Percentiles rank a stretch among this genome's conserved stretches.
Conservation (phyloP, 495 filamentous ascomycete genomes). For the Evansstolkia leycettana region DNA sequence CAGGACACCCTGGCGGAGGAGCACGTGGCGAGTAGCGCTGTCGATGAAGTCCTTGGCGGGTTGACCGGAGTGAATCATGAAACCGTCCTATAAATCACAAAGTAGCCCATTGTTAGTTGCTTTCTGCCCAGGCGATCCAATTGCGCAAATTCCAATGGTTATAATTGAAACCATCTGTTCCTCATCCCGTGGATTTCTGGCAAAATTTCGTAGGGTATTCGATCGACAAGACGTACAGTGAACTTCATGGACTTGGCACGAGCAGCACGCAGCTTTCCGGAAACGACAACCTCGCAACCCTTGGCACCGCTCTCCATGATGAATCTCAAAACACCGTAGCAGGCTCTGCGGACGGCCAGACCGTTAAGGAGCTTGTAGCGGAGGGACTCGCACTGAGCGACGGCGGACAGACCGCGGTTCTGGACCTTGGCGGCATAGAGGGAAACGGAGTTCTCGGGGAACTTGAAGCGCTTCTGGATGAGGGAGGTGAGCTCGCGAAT, state of each 20-base stretch:
- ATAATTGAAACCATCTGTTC: too few relatives aligned
- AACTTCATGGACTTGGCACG: slow-evolving; percentile 99
- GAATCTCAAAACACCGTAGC: slow-evolving; percentile 99
- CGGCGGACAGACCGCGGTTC: slow-evolving; percentile 97
- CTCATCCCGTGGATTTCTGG: too few relatives aligned
- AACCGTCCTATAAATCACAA: slow-evolving; percentile 57
- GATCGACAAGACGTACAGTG: slow-evolving; percentile 51
- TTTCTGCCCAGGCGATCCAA: not conserved
- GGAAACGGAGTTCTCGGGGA: slow-evolving; percentile 99
- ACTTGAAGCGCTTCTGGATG: slow-evolving; percentile 99
- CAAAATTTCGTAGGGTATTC: too few relatives aligned
- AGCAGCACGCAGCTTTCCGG: slow-evolving; percentile 95
- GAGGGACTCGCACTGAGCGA: slow-evolving; percentile 99
- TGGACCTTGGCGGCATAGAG: slow-evolving; percentile 99
- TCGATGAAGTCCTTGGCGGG: slow-evolving; percentile 99
- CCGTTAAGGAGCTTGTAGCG: slow-evolving; percentile 99
- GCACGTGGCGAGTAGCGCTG: slow-evolving; percentile 93
- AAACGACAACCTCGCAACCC: slow-evolving; percentile 98
- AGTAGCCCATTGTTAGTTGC: slow-evolving; percentile 1
- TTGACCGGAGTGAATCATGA: slow-evolving; percentile 99
- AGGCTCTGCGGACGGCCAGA: slow-evolving; percentile 90
- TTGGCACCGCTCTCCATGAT: slow-evolving; percentile 99
- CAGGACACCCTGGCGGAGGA: slow-evolving; percentile 97
- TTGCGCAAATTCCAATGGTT: too few relatives aligned
- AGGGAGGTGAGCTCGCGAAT: slow-evolving; percentile 99